Percentiles rank a stretch among this genome's conserved stretches.
Evolutionary conservation across 495 filamentous ascomycete species (phyloP).

Genomic region (Penicillium paxilli): DNA sequence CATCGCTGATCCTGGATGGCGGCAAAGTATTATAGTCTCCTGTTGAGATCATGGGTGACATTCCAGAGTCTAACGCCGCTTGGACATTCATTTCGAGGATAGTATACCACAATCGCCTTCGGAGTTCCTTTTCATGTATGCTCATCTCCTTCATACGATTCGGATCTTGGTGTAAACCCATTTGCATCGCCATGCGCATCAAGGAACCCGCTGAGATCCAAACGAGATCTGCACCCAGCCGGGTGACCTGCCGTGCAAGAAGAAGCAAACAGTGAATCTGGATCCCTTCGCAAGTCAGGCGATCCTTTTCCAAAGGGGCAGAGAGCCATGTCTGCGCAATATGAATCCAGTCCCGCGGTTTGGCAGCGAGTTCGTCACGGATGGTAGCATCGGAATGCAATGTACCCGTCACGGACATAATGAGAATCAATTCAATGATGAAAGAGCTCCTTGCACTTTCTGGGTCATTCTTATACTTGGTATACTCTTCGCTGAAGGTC

Average conservation of each 20-base stretch:
- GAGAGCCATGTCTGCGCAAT: conserved; percentile 52
- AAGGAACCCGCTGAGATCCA: conserved; percentile 56
- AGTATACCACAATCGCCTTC: conserved; percentile 58
- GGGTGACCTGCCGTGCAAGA: conserved; percentile 48
- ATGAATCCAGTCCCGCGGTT: conserved; percentile 41
- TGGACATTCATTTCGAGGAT: conserved; percentile 57
- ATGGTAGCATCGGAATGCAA: conserved; percentile 26
- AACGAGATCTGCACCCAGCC: conserved; percentile 47
- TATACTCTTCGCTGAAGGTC: conserved; percentile 48
- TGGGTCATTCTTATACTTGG: conserved; percentile 34
- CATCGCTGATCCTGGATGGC: conserved; percentile 35
- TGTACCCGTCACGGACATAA: conserved; percentile 42
- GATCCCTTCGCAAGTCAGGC: conserved; percentile 39
- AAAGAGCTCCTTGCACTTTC: conserved; percentile 27
- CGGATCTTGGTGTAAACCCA: conserved; percentile 58
- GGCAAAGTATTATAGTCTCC: conserved; percentile 52
- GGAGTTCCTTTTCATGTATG: conserved; percentile 42
- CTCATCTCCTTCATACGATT: conserved; percentile 41
- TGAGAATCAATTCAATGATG: conserved; percentile 44
- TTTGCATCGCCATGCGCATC: conserved; percentile 52
- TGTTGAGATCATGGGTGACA: conserved; percentile 48
- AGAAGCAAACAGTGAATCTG: conserved; percentile 53
- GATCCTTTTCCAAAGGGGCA: conserved; percentile 49
- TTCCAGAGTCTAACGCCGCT: conserved; percentile 51
- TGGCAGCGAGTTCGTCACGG: conserved; percentile 22